These are phyloP conservation scores for Blastobotrys petasosporus DNA, from an alignment of 1,139 yeast species.

Conservation along the genomic window DNA sequence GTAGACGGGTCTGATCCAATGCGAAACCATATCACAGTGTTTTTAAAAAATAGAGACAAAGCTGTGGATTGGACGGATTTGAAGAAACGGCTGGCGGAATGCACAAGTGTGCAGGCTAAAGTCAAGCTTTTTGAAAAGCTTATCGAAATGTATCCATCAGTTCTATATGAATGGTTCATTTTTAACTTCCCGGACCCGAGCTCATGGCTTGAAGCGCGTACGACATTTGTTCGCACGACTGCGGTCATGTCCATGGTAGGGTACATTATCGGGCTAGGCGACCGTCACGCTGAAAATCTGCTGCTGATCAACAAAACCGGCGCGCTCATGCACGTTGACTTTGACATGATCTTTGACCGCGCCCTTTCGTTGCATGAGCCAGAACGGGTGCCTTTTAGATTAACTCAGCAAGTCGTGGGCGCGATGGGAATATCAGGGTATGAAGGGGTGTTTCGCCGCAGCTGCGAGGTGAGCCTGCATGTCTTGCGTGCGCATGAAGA, in stretches of 20 bases:
- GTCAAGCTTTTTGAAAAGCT: slow-evolving; percentile 19
- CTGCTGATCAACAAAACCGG: slow-evolving; percentile 71
- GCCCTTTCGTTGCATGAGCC: slow-evolving; percentile 63
- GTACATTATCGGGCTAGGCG: slow-evolving; percentile 73
- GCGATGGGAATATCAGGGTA: slow-evolving; percentile 88
- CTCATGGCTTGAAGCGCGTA: slow-evolving; percentile 78
- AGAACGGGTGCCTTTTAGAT: slow-evolving; percentile 88
- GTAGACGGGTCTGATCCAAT: slow-evolving; percentile 80
- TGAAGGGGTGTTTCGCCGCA: slow-evolving; percentile 81
- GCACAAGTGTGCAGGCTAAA: background rate
- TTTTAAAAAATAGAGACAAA: slow-evolving; percentile 36
- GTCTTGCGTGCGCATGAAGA: slow-evolving; percentile 75
- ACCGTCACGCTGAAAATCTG: slow-evolving; percentile 91
- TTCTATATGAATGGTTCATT: slow-evolving; percentile 79
- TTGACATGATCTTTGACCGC: slow-evolving; percentile 88
- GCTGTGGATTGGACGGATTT: slow-evolving; percentile 26
- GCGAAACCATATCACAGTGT: slow-evolving; percentile 54
- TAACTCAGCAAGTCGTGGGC: slow-evolving; percentile 83
- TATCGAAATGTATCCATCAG: slow-evolving; percentile 53
- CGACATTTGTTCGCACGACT: slow-evolving; percentile 65
- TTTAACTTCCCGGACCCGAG: slow-evolving; percentile 87
- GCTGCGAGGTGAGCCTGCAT: slow-evolving; percentile 79
- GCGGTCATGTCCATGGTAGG: slow-evolving; percentile 99
- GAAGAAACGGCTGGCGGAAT: slow-evolving; percentile 4
- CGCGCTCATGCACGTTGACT: slow-evolving; percentile 85